These are phyloP conservation scores for Rhizopogon vesiculosus DNA, from an alignment of 768 basidiomycete genomes.

Conservation along the genomic window DNA sequence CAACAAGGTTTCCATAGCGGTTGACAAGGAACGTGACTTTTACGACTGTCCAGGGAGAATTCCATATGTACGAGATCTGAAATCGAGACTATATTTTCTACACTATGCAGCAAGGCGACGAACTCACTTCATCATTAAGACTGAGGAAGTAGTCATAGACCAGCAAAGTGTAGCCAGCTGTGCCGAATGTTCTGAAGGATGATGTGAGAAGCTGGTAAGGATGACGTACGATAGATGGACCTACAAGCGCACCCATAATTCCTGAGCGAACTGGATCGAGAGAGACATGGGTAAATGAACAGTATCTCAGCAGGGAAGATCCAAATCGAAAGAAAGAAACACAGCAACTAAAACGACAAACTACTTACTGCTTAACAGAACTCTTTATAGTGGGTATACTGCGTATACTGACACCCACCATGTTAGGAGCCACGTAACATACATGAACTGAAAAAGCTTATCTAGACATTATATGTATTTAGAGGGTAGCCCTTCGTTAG, in stretches of 20 bases:
- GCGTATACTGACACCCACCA: background rate
- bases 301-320: background rate
- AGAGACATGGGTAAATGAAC: background rate
- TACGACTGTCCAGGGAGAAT: constrained; percentile 6
- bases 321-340: background rate
- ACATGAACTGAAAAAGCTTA: background rate
- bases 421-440: background rate
- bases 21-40: constrained; percentile 16
- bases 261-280: background rate
- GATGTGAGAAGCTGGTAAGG: background rate
- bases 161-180: constrained; percentile 18
- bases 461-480: background rate
- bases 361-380: no score
- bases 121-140: constrained; percentile 20
- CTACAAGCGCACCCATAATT: background rate
- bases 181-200: constrained; percentile 2
- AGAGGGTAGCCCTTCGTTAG: no score
- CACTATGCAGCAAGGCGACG: constrained; percentile 7
- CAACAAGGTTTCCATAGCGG: constrained; percentile 12
- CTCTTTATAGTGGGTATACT: no score
- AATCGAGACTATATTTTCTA: constrained; percentile 2
- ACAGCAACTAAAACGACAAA: no score
- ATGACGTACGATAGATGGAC: background rate
- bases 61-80: constrained; percentile 8
- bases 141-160: constrained; percentile 23